Percentiles rank a stretch among this genome's conserved stretches.
phyloP scores from a whole-genome alignment of 352 stramenopile genomes.

The Pythium brachiatum region DNA sequence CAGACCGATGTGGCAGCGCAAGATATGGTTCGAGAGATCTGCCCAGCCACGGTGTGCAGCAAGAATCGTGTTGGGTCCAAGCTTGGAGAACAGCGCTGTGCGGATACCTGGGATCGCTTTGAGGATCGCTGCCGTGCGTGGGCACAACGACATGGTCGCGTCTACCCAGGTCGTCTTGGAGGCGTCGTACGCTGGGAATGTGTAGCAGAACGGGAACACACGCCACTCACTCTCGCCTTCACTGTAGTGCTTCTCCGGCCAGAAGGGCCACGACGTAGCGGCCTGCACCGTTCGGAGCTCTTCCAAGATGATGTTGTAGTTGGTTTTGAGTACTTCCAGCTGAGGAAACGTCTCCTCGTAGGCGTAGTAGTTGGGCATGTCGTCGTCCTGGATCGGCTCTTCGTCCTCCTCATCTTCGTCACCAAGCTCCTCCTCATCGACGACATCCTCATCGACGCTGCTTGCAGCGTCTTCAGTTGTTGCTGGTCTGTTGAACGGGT shows the following conservation, averaged over 20 bases:
- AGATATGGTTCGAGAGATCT: conserved; percentile 88
- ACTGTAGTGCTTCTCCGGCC: conserved; percentile 85
- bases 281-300: conserved; percentile 67
- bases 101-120: conserved; percentile 61
- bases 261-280: conserved; percentile 70
- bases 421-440: conserved; percentile 23
- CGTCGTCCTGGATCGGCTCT: conserved; percentile 68
- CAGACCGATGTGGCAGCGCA: conserved; percentile 79
- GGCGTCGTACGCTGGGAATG: conserved; percentile 84
- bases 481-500: conserved; percentile 13
- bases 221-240: conserved; percentile 71
- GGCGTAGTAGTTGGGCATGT: conserved; percentile 71
- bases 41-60: conserved; percentile 81
- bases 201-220: conserved; percentile 91
- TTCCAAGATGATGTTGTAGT: conserved; percentile 73
- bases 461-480: conserved; percentile 30
- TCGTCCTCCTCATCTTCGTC: conserved; percentile 35
- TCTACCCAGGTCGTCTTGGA: conserved; percentile 83
- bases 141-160: conserved; percentile 71
- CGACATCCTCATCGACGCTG: conserved; percentile 26
- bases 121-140: conserved; percentile 73
- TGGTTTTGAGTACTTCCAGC: conserved; percentile 63
- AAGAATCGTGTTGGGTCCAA: conserved; percentile 76
- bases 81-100: conserved; percentile 88
- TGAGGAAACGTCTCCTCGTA: conserved; percentile 78